These are phyloP conservation scores for Barnettozyma pratensis DNA, from an alignment of 805 yeast genomes.

Conservation along the genomic window DNA sequence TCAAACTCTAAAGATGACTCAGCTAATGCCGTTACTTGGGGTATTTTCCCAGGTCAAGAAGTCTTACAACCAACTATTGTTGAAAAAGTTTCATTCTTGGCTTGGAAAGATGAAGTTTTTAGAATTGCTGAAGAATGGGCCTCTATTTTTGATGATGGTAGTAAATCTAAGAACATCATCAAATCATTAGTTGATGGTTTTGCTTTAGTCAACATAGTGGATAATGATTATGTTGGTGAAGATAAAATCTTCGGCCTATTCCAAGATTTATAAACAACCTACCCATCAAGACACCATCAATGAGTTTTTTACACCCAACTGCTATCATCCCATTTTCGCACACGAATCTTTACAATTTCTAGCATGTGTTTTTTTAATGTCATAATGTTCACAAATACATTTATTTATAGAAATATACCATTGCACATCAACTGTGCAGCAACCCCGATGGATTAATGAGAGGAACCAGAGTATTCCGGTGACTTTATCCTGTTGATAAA, in stretches of 20 bases:
- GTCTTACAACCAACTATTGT: conserved; percentile 94
- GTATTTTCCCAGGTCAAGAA: conserved; percentile 94
- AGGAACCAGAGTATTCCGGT: neutral
- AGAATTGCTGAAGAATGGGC: conserved; percentile 81
- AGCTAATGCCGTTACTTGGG: conserved; percentile 97
- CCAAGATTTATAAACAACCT: conserved; percentile 20
- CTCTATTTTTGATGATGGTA: conserved; percentile 38
- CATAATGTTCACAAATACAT: neutral
- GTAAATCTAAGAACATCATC: conserved; percentile 32
- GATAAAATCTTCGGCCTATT: conserved; percentile 54
- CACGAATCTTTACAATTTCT: neutral
- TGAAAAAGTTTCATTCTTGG: conserved; percentile 84
- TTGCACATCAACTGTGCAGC: conserved; percentile 5
- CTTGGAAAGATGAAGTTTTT: conserved; percentile 96
- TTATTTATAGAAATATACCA: neutral
- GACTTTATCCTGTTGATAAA: conserved; percentile 1
- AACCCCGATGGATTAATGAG: conserved; percentile 1
- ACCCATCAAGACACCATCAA: neutral
- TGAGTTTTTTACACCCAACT: too few species aligned
- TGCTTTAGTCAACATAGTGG: conserved; percentile 82
- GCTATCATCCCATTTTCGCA: too few species aligned
- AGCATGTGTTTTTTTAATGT: conserved; percentile 3
- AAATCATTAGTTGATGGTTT: conserved; percentile 48
- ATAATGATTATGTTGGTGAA: conserved; percentile 69
- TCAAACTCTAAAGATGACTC: conserved; percentile 67